Evolutionary conservation across 2,329 filamentous ascomycete species (phyloP).

Genomic region (Beauveria sp.): DNA sequence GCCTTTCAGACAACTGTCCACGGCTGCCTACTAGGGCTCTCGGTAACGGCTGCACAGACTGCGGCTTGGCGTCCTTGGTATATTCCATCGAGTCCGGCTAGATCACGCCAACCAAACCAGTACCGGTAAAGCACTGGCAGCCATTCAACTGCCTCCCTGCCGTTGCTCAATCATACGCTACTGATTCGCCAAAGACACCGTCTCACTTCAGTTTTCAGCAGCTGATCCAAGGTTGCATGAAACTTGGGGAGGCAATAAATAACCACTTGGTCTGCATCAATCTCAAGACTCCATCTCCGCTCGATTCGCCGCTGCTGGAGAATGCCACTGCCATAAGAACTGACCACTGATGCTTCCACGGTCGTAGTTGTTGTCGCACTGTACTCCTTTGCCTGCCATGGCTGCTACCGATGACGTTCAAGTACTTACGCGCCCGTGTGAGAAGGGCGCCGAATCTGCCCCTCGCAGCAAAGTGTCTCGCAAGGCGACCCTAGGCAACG

Average conservation of each 20-base stretch:
- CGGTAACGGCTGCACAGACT: neutral
- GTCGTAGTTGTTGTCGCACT: neutral
- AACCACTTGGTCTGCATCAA: neutral
- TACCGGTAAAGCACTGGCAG: neutral
- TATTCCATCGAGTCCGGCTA: neutral
- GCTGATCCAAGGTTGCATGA: neutral
- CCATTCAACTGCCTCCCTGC: no score
- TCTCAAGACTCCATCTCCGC: neutral
- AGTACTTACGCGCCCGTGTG: neutral
- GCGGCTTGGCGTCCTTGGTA: neutral
- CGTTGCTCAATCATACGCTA: neutral
- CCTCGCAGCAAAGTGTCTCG: slow-evolving; percentile 1
- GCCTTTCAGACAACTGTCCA: neutral
- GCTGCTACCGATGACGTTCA: neutral
- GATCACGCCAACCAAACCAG: neutral
- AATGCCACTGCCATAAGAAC: neutral
- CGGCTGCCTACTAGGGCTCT: neutral
- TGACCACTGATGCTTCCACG: neutral
- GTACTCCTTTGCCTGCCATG: neutral
- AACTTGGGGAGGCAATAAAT: neutral
- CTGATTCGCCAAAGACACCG: neutral
- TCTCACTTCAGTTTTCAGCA: neutral
- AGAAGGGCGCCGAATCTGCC: neutral
- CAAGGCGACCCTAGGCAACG: slow-evolving; percentile 30
- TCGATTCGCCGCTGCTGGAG: neutral